Percentiles rank a stretch among this genome's conserved stretches.
phyloP scores from a whole-genome alignment of 192 early-diverging fungal species.

The Rhizoclosmatium sp. region DNA sequence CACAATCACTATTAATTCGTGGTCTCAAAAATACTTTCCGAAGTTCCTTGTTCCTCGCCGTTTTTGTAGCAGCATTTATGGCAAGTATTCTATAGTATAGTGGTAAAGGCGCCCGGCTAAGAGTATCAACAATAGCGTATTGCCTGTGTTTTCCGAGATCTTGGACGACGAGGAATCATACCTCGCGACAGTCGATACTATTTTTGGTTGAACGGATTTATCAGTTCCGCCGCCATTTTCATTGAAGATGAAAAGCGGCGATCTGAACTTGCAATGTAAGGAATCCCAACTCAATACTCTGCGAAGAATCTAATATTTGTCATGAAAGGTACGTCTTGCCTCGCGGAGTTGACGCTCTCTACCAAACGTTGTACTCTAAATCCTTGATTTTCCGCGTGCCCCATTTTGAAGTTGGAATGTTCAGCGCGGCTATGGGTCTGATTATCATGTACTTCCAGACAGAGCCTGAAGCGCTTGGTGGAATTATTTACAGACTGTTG shows the following conservation, averaged over 20 bases:
- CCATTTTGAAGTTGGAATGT: conserved; percentile 72
- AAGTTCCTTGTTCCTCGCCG: conserved; percentile 72
- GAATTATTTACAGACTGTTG: conserved; percentile 57
- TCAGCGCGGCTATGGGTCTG: conserved; percentile 69
- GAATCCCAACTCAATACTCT: neutral
- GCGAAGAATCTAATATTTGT: neutral
- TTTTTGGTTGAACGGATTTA: conserved; percentile 72
- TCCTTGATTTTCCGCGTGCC: conserved; percentile 66
- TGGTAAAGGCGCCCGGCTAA: too few relatives aligned
- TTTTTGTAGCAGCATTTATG: conserved; percentile 72
- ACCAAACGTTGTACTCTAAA: conserved; percentile 69
- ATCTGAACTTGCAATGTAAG: conserved; percentile 75
- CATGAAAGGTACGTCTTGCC: conserved; percentile 67
- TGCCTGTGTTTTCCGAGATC: conserved; percentile 71
- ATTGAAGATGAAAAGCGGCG: conserved; percentile 75
- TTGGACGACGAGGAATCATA: conserved; percentile 45
- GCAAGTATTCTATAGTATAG: neutral
- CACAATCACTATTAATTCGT: conserved; percentile 55
- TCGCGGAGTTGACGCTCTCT: conserved; percentile 71
- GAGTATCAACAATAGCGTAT: conserved; percentile 28
- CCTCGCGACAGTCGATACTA: conserved; percentile 63
- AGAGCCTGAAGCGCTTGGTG: conserved; percentile 54
- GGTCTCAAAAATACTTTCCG: conserved; percentile 64
- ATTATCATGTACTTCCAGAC: conserved; percentile 66
- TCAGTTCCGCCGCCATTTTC: conserved; percentile 70